A percentile compares a stretch with the other conserved stretches of the same genome.
Conservation (phyloP, 2,329 filamentous ascomycete species). For the Alternaria ethzedia region DNA sequence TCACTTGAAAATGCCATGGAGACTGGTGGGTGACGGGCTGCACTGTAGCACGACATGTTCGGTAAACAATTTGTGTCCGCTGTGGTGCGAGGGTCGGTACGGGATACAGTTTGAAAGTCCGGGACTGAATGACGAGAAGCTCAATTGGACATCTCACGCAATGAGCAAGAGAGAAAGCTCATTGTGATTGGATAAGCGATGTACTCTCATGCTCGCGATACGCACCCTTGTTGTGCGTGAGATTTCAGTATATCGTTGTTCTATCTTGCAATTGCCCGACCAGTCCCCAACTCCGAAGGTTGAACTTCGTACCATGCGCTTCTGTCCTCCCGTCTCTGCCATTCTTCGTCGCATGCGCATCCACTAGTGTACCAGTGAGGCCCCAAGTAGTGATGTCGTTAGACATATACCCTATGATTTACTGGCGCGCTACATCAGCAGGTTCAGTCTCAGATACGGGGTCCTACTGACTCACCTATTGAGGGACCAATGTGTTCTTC, state of each 20-base stretch:
- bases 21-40: neutral
- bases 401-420: conserved; percentile 29
- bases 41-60: neutral
- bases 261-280: conserved; percentile 18
- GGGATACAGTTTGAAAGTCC: neutral
- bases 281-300: conserved; percentile 29
- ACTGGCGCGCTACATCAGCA: conserved; percentile 13
- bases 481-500: conserved; percentile 41
- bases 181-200: neutral
- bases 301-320: conserved; percentile 59
- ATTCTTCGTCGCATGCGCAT: conserved; percentile 62
- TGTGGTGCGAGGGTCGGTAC: neutral
- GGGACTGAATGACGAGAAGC: neutral
- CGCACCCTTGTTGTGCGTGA: neutral
- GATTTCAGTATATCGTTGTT: neutral
- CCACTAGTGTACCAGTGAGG: conserved; percentile 56
- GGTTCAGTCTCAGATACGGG: conserved; percentile 46
- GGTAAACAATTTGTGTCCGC: neutral
- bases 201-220: neutral
- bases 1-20: neutral
- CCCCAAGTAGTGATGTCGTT: conserved; percentile 40
- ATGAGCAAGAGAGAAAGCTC: neutral
- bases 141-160: too few relatives aligned
- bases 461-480: conserved; percentile 56
- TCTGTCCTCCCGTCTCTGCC: conserved; percentile 53